These are phyloP conservation scores for Cutaneotrichosporon sp. DNA, from an alignment of 1,284 basidiomycete genomes.

Conservation along the genomic window DNA sequence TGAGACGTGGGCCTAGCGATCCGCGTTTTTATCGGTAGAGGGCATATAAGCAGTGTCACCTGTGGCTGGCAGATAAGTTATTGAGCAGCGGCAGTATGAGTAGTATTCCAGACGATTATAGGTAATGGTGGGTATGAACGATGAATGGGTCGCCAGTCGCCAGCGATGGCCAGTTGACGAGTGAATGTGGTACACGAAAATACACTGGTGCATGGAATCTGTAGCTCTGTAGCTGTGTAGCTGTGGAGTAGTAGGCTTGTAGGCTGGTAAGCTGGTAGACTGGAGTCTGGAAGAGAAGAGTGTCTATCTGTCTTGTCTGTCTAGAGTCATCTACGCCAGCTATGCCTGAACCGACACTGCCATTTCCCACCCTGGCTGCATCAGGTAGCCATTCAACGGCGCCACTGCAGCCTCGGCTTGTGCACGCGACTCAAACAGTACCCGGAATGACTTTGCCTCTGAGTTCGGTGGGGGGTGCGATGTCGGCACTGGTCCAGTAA, in stretches of 20 bases:
- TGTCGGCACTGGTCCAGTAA: constrained; percentile 31
- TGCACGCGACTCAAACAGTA: constrained; percentile 31
- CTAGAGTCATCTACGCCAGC: background rate
- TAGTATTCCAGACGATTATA: no score
- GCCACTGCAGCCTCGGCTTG: constrained; percentile 34
- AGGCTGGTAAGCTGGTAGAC: no score
- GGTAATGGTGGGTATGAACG: no score
- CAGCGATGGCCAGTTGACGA: no score
- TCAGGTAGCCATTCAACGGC: constrained; percentile 41
- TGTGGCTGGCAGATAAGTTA: no score
- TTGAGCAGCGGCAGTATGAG: no score
- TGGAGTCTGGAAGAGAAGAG: no score
- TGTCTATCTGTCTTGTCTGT: background rate
- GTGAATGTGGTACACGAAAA: background rate
- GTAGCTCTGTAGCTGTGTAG: no score
- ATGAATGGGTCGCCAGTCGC: no score
- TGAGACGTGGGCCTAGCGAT: background rate
- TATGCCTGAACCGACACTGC: constrained; percentile 32
- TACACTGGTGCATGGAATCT: background rate
- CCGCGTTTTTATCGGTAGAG: no score
- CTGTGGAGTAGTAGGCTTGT: no score
- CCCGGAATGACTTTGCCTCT: constrained; percentile 39
- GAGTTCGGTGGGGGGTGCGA: constrained; percentile 39
- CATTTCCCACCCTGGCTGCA: constrained; percentile 51
- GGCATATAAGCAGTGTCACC: no score